phyloP scores from a whole-genome alignment of 805 yeast genomes.

The Saturnispora galanensis region DNA sequence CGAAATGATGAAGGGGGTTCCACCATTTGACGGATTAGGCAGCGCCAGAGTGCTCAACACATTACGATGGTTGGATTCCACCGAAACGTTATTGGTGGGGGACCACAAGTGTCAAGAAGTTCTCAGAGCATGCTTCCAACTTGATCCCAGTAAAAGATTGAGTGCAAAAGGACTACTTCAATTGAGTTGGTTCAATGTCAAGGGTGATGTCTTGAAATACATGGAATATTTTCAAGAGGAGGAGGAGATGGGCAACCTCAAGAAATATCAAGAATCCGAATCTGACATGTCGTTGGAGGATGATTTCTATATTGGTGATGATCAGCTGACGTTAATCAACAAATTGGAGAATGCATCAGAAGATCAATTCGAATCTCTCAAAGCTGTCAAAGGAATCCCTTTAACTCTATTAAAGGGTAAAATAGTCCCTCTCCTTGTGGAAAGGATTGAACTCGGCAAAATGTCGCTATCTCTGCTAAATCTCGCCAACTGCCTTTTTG shows the following conservation, averaged over 20 bases:
- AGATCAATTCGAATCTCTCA: no score
- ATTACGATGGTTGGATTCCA: slow-evolving; percentile 64
- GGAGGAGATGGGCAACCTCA: background rate
- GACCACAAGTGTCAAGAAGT: slow-evolving; percentile 30
- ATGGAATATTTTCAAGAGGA: slow-evolving; percentile 2
- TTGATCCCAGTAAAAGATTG: slow-evolving; percentile 50
- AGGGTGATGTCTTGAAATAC: slow-evolving; percentile 2
- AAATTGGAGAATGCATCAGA: background rate
- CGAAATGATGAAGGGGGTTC: slow-evolving; percentile 76
- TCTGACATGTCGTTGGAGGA: no score
- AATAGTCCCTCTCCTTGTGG: background rate
- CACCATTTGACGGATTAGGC: slow-evolving; percentile 72
- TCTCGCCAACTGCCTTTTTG: no score
- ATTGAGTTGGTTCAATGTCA: slow-evolving; percentile 49
- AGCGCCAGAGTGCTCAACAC: slow-evolving; percentile 79
- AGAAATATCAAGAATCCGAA: background rate
- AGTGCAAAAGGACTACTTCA: slow-evolving; percentile 44
- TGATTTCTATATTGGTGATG: background rate
- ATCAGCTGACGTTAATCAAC: background rate
- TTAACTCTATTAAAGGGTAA: background rate
- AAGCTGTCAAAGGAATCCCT: no score
- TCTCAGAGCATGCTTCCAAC: slow-evolving; percentile 57
- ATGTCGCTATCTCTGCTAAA: no score
- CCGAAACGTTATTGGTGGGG: slow-evolving; percentile 46
- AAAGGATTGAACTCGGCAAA: background rate